Conservation (phyloP, 257 asterid species). For the Echium plantagineum region DNA sequence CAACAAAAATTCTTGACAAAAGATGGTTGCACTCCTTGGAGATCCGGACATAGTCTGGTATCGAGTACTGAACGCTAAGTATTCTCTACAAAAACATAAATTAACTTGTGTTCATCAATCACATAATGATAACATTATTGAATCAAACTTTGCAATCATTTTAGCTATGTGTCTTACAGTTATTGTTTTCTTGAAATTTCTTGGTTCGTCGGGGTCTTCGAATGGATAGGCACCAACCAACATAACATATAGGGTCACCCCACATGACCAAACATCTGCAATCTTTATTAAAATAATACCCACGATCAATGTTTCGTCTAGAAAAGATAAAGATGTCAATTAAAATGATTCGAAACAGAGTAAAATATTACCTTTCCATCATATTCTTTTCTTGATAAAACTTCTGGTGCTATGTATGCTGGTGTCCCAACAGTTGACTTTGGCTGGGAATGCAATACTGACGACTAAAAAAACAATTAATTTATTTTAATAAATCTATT, state of each 20-base stretch:
- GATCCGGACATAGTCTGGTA: slow-evolving; percentile 72
- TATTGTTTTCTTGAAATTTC: slow-evolving; percentile 78
- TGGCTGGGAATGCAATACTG: slow-evolving; percentile 78
- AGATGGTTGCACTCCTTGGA: slow-evolving; percentile 73
- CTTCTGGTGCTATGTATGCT: slow-evolving; percentile 88
- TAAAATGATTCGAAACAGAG: too few relatives aligned
- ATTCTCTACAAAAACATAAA: slow-evolving; percentile 40
- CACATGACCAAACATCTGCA: slow-evolving; percentile 99
- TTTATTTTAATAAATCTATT: slow-evolving; percentile 5
- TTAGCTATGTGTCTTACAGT: slow-evolving; percentile 30
- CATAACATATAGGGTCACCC: slow-evolving; percentile 93
- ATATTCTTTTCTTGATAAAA: slow-evolving; percentile 59
- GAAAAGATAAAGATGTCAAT: too few relatives aligned
- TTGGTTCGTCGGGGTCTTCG: slow-evolving; percentile 86
- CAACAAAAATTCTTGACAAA: slow-evolving; percentile 61
- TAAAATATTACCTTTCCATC: slow-evolving; percentile 61
- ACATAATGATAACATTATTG: too few relatives aligned
- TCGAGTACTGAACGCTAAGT: slow-evolving; percentile 76
- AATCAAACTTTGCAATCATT: too few relatives aligned
- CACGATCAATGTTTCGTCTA: too few relatives aligned
- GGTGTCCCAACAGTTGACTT: slow-evolving; percentile 95
- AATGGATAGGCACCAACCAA: slow-evolving; percentile 90
- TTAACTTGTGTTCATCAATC: background rate
- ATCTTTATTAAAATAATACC: slow-evolving; percentile 22
- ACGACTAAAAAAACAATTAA: slow-evolving; percentile 31